Percentiles rank a stretch among this genome's conserved stretches.
Conservation (phyloP, 164 flowering plant genomes). For the Aristolochia contorta region DNA sequence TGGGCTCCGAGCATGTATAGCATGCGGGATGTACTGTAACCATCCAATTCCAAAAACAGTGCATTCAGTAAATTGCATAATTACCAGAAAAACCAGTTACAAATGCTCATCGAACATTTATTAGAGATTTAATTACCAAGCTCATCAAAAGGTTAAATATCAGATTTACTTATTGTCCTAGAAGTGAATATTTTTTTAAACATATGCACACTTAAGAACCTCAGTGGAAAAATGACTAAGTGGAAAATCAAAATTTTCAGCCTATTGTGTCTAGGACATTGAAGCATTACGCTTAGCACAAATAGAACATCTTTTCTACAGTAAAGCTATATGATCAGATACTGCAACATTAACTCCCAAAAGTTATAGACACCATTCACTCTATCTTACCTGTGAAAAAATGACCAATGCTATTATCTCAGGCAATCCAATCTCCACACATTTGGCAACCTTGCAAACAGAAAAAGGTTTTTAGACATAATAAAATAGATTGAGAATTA, state of each 20-base stretch:
- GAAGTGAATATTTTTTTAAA: no score
- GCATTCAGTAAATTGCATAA: background rate
- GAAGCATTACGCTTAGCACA: background rate
- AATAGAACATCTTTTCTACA: background rate
- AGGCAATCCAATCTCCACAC: constrained; percentile 88
- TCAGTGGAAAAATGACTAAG: no score
- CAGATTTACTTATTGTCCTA: no score
- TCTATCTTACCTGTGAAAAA: constrained; percentile 60
- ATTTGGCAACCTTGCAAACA: constrained; percentile 57
- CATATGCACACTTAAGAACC: no score
- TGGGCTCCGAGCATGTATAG: constrained; percentile 32
- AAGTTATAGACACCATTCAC: background rate
- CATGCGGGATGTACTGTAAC: constrained; percentile 75
- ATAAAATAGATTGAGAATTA: background rate
- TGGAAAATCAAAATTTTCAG: no score
- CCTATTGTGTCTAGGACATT: no score
- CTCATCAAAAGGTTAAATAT: no score
- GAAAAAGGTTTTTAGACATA: constrained; percentile 2
- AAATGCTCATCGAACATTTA: background rate
- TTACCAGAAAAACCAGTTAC: background rate
- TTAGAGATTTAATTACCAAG: no score
- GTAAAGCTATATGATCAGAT: background rate
- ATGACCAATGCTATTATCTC: constrained; percentile 56
- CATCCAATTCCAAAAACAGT: constrained; percentile 3
- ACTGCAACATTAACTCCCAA: background rate